Evolutionary conservation across 805 yeast species (phyloP), one percentile per base, ranked within the genome.

Genomic region (Spathaspora boniae): DNA sequence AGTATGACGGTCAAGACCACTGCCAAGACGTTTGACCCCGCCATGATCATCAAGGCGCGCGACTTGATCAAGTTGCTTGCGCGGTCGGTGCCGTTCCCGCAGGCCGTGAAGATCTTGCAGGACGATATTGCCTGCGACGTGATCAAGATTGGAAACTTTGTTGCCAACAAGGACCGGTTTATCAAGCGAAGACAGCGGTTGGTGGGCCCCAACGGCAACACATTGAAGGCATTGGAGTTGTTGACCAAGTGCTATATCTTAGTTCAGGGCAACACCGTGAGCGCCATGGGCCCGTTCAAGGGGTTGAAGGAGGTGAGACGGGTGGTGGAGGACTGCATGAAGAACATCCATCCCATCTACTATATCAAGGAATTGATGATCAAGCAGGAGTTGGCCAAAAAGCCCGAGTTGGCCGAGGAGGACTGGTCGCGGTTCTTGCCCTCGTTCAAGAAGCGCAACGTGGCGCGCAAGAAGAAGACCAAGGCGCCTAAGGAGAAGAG

Each of bases 361-460:
- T 91, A 93, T 59, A 91, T 93, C 55, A 93, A 93, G 60, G 98
- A 93, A 60, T 72, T 93, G 43, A 93, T 93, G 98, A 91, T 93
- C 57, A 91, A 89, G 65, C 83, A 93, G 60, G 98, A 93, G 63
- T 71, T 93, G 44, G 86, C 95, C 21, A 86, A 88, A 66, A 87
- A 86, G 53, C 98, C 98, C 8, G 98, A 93, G 51, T 72, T 93
- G 45, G 96, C 95, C 20, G 71, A 86, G 36, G 98, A 93, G 63
- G 96, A 88, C 62, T 93, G 98, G 98, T 80, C 88, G 17, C 76
- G 98, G 61, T 93, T 91, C 60, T 70, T 93, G 56, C 98, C 98
- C 16, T 88, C 83, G 70, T 93, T 93, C 71, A 93, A 87, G 77
- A 93, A 91, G 75, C 82, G 89, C 61, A 88, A 88, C 54, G 96